Evolutionary conservation across 2,329 filamentous ascomycete species (phyloP).

Genomic region (Aspergillus tubingensis): DNA sequence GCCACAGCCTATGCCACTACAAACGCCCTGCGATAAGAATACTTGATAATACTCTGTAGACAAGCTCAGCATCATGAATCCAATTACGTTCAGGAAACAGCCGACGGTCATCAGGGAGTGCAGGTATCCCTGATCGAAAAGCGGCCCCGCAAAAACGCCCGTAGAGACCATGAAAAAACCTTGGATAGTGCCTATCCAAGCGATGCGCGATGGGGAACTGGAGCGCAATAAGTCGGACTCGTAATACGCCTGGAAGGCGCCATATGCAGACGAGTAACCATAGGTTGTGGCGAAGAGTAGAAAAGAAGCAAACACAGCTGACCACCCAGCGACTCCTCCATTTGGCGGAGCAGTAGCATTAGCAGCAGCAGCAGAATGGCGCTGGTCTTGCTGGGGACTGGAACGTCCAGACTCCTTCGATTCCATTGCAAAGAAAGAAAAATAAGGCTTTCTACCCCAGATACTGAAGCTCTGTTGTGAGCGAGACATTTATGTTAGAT

Average conservation of each 20-base stretch:
- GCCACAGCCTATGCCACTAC: slow-evolving; percentile 54
- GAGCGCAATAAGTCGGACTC: slow-evolving; percentile 20
- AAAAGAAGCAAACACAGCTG: slow-evolving; percentile 22
- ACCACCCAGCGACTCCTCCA: slow-evolving; percentile 25
- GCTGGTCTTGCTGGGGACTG: no score
- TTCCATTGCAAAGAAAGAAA: no score
- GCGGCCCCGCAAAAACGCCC: slow-evolving; percentile 46
- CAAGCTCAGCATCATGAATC: slow-evolving; percentile 49
- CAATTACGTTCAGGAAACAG: slow-evolving; percentile 43
- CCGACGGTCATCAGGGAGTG: slow-evolving; percentile 41
- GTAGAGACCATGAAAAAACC: slow-evolving; percentile 48
- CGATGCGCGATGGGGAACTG: slow-evolving; percentile 39
- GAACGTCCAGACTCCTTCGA: no score
- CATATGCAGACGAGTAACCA: slow-evolving; percentile 25
- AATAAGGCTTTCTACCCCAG: no score
- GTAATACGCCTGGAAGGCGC: slow-evolving; percentile 31
- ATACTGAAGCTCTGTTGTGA: no score
- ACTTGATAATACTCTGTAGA: slow-evolving; percentile 48
- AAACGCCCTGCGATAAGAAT: slow-evolving; percentile 49
- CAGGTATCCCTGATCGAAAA: slow-evolving; percentile 49
- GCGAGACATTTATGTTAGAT: no score
- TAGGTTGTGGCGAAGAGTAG: slow-evolving; percentile 25
- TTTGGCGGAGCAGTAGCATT: slow-evolving; percentile 11
- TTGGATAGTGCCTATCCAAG: slow-evolving; percentile 48
- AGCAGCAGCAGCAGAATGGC: background rate